A percentile compares a stretch with the other conserved stretches of the same genome.
These are phyloP conservation scores for Beauveria medogensis DNA, from an alignment of 2,329 filamentous ascomycete genomes.

Conservation along the genomic window DNA sequence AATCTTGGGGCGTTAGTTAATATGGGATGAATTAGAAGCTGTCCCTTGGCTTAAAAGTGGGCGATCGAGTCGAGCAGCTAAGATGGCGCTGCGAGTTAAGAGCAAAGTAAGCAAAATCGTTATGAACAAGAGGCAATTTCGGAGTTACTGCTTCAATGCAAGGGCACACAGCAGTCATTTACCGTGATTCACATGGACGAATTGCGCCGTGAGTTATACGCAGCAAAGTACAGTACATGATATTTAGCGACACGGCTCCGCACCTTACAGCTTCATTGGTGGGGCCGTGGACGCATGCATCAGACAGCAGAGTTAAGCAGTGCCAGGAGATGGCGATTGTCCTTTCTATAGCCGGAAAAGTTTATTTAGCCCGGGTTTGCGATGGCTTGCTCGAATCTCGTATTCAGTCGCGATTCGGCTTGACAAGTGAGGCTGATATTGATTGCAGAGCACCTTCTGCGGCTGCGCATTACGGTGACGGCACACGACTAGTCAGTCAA, in stretches of 20 bases:
- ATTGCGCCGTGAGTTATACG: not conserved
- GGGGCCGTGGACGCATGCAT: slow-evolving; percentile 1
- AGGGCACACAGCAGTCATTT: no score
- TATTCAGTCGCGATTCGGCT: no score
- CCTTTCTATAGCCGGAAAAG: no score
- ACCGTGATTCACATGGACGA: not conserved
- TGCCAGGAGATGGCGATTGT: no score
- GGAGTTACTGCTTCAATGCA: no score
- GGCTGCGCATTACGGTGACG: no score
- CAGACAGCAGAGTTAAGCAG: not conserved
- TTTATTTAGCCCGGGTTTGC: no score
- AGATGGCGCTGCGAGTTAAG: not conserved
- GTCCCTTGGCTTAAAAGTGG: not conserved
- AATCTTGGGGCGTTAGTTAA: not conserved
- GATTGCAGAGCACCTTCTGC: no score
- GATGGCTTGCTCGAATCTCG: no score
- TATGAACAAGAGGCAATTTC: not conserved
- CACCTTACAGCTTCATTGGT: not conserved
- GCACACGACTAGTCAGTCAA: no score
- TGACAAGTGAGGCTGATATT: no score
- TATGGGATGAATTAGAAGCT: not conserved
- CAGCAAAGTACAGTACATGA: not conserved
- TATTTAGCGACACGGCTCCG: not conserved
- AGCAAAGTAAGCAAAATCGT: not conserved
- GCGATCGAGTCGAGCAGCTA: not conserved